These are phyloP conservation scores for Mycosphaerelloides madeirae DNA, from an alignment of 2,329 filamentous ascomycete genomes.

Conservation along the genomic window DNA sequence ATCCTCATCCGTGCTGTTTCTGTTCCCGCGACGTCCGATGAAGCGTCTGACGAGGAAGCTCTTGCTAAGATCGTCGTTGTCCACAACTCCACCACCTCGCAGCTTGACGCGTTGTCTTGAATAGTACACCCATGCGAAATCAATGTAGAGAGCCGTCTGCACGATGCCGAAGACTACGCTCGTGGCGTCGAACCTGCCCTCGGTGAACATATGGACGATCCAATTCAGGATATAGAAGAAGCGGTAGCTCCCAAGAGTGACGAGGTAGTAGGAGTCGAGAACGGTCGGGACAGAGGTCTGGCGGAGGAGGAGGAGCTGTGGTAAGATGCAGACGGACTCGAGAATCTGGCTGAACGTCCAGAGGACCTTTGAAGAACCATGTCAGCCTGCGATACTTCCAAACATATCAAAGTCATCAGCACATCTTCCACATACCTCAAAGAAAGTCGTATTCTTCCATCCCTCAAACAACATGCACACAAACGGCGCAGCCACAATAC, in stretches of 20 bases:
- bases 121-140: constrained; percentile 98
- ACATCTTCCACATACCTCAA: constrained; percentile 25
- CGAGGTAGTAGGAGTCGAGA: constrained; percentile 92
- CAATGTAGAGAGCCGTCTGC: constrained; percentile 83
- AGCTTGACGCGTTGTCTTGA: constrained; percentile 91
- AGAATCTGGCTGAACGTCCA: constrained; percentile 90
- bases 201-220: constrained; percentile 58
- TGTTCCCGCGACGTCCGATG: constrained; percentile 53
- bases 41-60: constrained; percentile 80
- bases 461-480: constrained; percentile 63
- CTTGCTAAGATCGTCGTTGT: constrained; percentile 79
- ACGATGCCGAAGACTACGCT: constrained; percentile 81
- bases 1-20: constrained; percentile 38
- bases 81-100: constrained; percentile 78
- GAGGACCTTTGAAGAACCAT: constrained; percentile 53
- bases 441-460: constrained; percentile 20
- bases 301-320: constrained; percentile 83
- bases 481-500: constrained; percentile 65
- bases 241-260: constrained; percentile 81
- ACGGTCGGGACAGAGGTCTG: constrained; percentile 95
- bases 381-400: background rate
- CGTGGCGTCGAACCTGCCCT: constrained; percentile 55
- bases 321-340: constrained; percentile 84
- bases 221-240: constrained; percentile 88
- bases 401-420: background rate